Conservation (phyloP, 257 asterid genomes). For the Capsicum baccatum region DNA sequence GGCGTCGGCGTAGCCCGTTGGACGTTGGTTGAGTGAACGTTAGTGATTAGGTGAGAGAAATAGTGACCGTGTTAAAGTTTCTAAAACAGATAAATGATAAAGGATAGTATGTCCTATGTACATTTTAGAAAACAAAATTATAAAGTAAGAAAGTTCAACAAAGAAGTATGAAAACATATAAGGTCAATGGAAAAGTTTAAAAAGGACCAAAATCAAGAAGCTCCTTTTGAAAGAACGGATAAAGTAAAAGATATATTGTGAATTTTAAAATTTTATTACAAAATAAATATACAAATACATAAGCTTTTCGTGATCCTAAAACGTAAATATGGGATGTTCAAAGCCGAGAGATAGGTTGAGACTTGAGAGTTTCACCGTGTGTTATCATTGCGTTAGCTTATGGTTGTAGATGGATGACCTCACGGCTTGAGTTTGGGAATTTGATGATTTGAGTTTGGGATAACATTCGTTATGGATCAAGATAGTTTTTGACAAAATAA, state of each 20-base stretch:
- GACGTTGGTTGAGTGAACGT: too few relatives aligned
- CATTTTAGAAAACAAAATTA: neutral
- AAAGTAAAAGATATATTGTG: neutral
- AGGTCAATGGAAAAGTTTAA: neutral
- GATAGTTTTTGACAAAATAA: neutral
- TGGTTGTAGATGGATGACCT: neutral
- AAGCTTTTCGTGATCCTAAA: neutral
- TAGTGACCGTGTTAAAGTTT: too few relatives aligned
- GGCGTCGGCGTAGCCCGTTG: too few relatives aligned
- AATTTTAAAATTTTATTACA: neutral
- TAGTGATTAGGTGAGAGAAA: too few relatives aligned
- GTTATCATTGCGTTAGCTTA: neutral
- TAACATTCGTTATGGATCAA: neutral
- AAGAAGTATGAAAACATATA: neutral
- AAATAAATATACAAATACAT: neutral
- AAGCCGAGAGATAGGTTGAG: neutral
- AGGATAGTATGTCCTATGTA: neutral
- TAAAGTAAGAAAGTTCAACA: neutral
- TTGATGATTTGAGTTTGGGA: neutral
- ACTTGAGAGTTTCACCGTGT: neutral
- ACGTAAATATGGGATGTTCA: neutral
- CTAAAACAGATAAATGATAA: neutral
- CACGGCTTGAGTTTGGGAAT: neutral
- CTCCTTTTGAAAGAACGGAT: neutral
- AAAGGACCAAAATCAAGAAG: conserved; percentile 12